Evolutionary conservation across 2,329 filamentous ascomycete species (phyloP).

Genomic region (Cordyceps sp.): DNA sequence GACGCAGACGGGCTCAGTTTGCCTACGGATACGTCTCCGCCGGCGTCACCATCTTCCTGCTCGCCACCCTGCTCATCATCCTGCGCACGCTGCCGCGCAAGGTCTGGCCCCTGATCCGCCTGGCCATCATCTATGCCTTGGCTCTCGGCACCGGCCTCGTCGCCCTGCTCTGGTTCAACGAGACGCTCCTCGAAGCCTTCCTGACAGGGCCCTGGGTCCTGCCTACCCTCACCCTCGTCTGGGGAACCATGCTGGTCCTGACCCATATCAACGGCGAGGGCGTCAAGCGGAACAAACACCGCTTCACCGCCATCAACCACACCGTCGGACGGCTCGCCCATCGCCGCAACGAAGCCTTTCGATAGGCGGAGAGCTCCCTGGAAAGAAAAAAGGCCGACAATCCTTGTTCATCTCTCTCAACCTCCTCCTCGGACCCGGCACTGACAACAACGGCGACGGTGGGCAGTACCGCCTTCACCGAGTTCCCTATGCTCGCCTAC

Average conservation of each 20-base stretch:
- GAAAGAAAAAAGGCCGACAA: too few species aligned
- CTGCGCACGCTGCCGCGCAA: constrained; percentile 13
- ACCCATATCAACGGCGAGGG: constrained; percentile 11
- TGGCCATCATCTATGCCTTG: constrained; percentile 11
- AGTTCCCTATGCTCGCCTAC: too few species aligned
- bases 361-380: too few species aligned
- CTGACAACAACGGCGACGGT: too few species aligned
- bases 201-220: constrained; percentile 14
- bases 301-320: too few species aligned
- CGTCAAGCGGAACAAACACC: not conserved
- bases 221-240: constrained; percentile 16
- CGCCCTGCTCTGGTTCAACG: constrained; percentile 9
- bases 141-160: constrained; percentile 13
- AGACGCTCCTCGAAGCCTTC: constrained; percentile 5
- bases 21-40: constrained; percentile 16
- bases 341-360: too few species aligned
- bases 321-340: too few species aligned
- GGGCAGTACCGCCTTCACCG: too few species aligned
- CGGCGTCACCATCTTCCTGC: constrained; percentile 13
- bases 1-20: too few species aligned
- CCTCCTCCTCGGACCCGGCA: too few species aligned
- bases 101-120: constrained; percentile 14
- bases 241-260: constrained; percentile 13
- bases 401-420: too few species aligned
- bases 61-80: constrained; percentile 13